Conservation (phyloP, 2,329 filamentous ascomycete genomes). For the Trichophyton rubrum region DNA sequence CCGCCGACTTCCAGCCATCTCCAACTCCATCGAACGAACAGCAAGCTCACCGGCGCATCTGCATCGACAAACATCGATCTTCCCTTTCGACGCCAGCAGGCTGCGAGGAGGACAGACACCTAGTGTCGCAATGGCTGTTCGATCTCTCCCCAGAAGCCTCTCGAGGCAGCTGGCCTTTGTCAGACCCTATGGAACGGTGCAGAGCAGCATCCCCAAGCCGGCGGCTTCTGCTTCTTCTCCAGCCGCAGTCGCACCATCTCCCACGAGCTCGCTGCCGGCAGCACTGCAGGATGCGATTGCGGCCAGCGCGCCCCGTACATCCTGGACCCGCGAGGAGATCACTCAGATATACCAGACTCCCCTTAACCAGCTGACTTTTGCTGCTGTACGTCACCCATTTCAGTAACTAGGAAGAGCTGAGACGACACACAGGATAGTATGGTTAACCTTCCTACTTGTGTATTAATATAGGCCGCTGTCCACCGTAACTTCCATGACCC, state of each 20-base stretch:
- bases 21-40: no score
- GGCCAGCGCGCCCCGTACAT: constrained; percentile 44
- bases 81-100: background rate
- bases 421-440: background rate
- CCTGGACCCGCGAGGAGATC: constrained; percentile 75
- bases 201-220: constrained; percentile 13
- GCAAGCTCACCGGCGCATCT: background rate
- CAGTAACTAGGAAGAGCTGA: background rate
- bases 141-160: constrained; percentile 20
- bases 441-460: background rate
- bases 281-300: constrained; percentile 27
- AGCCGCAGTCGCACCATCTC: constrained; percentile 7
- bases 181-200: constrained; percentile 30
- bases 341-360: constrained; percentile 69
- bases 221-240: constrained; percentile 18
- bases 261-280: constrained; percentile 18
- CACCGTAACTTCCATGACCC: constrained; percentile 81
- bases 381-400: constrained; percentile 42
- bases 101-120: background rate
- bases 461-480: constrained; percentile 47
- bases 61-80: background rate
- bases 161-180: constrained; percentile 18
- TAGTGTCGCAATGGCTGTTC: constrained; percentile 7
- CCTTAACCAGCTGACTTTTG: constrained; percentile 63
- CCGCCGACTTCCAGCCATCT: background rate